These are phyloP conservation scores for Aspergillus costaricaensis DNA, from an alignment of 2,329 filamentous ascomycete genomes.

Conservation along the genomic window DNA sequence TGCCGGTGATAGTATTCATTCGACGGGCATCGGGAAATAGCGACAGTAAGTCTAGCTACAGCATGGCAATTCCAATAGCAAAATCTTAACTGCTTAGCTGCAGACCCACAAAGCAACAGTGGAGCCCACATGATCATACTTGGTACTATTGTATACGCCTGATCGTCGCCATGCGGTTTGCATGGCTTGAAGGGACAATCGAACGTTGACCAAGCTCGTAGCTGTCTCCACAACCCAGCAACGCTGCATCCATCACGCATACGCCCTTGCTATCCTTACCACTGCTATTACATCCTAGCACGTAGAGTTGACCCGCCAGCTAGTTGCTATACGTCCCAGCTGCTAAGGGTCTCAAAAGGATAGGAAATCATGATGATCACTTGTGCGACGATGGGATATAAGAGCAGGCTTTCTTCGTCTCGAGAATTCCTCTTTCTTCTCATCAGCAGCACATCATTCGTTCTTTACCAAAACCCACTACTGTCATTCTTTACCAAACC, in stretches of 20 bases:
- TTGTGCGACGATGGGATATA: conserved; percentile 14
- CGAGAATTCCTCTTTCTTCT: conserved; percentile 2
- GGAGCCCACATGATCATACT: neutral
- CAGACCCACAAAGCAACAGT: neutral
- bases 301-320: conserved; percentile 6
- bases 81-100: neutral
- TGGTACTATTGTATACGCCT: neutral
- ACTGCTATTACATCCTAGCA: neutral
- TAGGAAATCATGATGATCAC: conserved; percentile 6
- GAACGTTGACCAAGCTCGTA: neutral
- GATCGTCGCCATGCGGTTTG: neutral
- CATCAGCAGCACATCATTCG: conserved; percentile 17
- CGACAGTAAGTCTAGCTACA: neutral
- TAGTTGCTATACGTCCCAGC: neutral
- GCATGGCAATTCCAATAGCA: neutral
- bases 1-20: conserved; percentile 4
- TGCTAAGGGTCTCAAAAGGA: neutral
- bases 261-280: neutral
- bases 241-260: conserved; percentile 2
- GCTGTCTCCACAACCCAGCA: conserved; percentile 12
- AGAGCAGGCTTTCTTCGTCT: conserved; percentile 2
- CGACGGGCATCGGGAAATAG: neutral
- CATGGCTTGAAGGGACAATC: neutral
- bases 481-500: conserved; percentile 24
- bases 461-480: conserved; percentile 17